These are phyloP conservation scores for Knoxia roxburghii DNA, from an alignment of 257 asterid genomes.

Conservation along the genomic window DNA sequence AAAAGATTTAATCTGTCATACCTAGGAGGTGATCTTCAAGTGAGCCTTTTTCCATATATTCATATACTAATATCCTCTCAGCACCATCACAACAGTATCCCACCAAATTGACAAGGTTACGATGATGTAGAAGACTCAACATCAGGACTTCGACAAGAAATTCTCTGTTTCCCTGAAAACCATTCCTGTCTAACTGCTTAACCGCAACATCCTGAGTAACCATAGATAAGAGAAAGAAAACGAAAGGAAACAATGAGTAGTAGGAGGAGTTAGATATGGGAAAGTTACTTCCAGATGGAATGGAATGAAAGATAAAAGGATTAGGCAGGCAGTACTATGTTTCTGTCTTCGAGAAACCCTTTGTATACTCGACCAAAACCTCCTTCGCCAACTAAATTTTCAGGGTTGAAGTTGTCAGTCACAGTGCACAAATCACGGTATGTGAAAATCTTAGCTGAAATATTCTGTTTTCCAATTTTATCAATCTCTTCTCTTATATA, in stretches of 20 bases:
- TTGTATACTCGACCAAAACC: slow-evolving; percentile 84
- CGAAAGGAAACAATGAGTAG: neutral
- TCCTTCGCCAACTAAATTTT: slow-evolving; percentile 59
- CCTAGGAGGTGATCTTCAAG: slow-evolving; percentile 68
- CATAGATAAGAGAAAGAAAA: neutral
- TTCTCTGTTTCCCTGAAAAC: slow-evolving; percentile 70
- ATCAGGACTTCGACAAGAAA: slow-evolving; percentile 77
- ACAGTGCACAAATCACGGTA: slow-evolving; percentile 39
- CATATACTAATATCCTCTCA: slow-evolving; percentile 60
- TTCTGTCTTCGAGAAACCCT: slow-evolving; percentile 35
- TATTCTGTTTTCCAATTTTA: slow-evolving; percentile 48
- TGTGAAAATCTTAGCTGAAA: slow-evolving; percentile 49
- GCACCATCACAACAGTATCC: slow-evolving; percentile 83
- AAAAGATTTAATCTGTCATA: slow-evolving; percentile 16
- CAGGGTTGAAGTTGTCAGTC: slow-evolving; percentile 45
- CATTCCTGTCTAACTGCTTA: slow-evolving; percentile 71
- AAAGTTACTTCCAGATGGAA: neutral
- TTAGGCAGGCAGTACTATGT: slow-evolving; percentile 25
- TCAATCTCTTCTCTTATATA: slow-evolving; percentile 51
- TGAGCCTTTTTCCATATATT: slow-evolving; percentile 60
- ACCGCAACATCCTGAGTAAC: slow-evolving; percentile 62
- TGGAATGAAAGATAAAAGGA: neutral
- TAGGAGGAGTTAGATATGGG: too few relatives aligned
- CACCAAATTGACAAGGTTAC: slow-evolving; percentile 56
- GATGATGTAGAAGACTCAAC: slow-evolving; percentile 70